Base-by-base conservation (phyloP, 1,139 yeast genomes). In the Arxiozyma bovina region DNA sequence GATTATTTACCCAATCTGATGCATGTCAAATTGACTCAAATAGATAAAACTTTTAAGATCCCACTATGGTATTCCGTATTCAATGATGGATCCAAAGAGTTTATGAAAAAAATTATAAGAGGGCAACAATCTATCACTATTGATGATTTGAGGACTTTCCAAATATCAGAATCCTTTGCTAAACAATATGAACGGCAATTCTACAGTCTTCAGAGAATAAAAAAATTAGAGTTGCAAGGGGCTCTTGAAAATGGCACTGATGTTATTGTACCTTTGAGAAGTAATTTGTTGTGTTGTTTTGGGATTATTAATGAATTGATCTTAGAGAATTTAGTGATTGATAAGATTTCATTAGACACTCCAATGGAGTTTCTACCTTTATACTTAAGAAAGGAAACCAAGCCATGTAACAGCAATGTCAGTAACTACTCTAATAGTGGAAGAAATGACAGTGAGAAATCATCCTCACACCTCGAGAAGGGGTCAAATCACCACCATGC, bases 41-140 rank as follows among this genome's bases (percentile, higher is more conserved):
- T 81, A 0, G 76, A 82, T 4, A 82, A 83, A 1, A 75, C 74
- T 27, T 81, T 81, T 62, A 73, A 70, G 46, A 78, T 81, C 53
- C 78, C 79, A 3, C 60, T 71, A 34, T 72, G 74, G 73, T 68
- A 67, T 46, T 67, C 70, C 15, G 67, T 63, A 21, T 58, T 68
- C 21, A 68, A 68, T 52, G 70, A 68, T 53, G 70, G 70, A 0
- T 62, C 70, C 5, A 61, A 61, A 45, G 70, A 66, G 30, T 68
- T 67, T 52, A 62, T 65, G 52, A 65, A 60, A 45, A 66, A 66
- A 52, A 65, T 68, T 38, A 61, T 66, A 17, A 66, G 63, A 48
- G 67, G 67, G 5, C 67, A 64, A 45, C 65, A 66, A 48, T 67
- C 70, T 2, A 60, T 67, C 54, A 67, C 59, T n/a, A 60, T 60